Conservation (phyloP, 345 rosid species). For the Dovyalis caffra region DNA sequence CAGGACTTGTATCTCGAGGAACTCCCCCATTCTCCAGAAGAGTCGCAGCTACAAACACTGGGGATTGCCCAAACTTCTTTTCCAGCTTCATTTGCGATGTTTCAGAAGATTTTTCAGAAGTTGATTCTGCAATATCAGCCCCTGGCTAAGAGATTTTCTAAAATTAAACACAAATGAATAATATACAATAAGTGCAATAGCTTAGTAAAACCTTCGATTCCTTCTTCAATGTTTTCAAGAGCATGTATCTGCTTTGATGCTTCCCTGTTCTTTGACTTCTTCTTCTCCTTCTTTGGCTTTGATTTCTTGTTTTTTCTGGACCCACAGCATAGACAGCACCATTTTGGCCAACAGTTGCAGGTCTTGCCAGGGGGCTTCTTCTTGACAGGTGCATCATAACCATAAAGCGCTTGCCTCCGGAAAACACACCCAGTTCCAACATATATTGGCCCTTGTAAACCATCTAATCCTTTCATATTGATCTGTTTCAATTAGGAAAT, state of each 20-base stretch:
- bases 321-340: slow-evolving; percentile 78
- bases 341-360: slow-evolving; percentile 96
- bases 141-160: neutral
- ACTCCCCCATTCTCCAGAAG: slow-evolving; percentile 78
- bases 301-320: slow-evolving; percentile 70
- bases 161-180: neutral
- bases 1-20: slow-evolving; percentile 66
- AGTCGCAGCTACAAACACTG: slow-evolving; percentile 78
- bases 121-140: slow-evolving; percentile 37
- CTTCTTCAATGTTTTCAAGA: slow-evolving; percentile 77
- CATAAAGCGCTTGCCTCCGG: slow-evolving; percentile 92
- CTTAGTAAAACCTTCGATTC: slow-evolving; percentile 50
- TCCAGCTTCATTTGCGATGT: slow-evolving; percentile 61
- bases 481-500: slow-evolving; percentile 48
- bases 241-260: slow-evolving; percentile 91
- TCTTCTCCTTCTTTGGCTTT: slow-evolving; percentile 55
- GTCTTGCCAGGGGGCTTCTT: slow-evolving; percentile 89
- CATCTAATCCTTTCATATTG: slow-evolving; percentile 99
- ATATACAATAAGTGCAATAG: neutral
- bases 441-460: slow-evolving; percentile 94
- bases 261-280: slow-evolving; percentile 68
- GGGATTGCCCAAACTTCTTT: slow-evolving; percentile 95
- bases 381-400: slow-evolving; percentile 81
- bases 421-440: slow-evolving; percentile 98
- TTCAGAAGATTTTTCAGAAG: slow-evolving; percentile 51